Base-by-base conservation (phyloP, 768 basidiomycete species). In the Thelephora ganbajun region DNA sequence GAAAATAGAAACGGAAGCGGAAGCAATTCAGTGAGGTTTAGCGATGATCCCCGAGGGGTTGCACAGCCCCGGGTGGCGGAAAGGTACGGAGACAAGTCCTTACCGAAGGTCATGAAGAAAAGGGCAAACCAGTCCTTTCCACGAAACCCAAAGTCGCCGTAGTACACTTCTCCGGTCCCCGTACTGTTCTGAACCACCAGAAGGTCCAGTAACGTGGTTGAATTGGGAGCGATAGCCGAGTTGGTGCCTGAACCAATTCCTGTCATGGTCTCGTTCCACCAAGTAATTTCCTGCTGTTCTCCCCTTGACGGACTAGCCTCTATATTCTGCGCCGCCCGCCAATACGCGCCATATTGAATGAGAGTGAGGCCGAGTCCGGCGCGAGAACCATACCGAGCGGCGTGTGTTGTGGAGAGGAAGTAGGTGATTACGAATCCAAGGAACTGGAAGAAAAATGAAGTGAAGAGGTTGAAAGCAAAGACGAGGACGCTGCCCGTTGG, bases 381-480 rank as follows among this genome's bases (percentile, higher is more conserved):
- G 39, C 90, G 83, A 13, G 89, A 90, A 44, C 96, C 96, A 59
- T 77, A 88, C 62, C 92, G 93, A 51, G 84, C 88, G 0, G 96
- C 90, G 59, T 98, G 93, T 1, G 91, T 83, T 11, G 80, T 81
- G 65, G 87, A 84, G 2, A 98, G 79, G 55, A 97, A 80, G 58
- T 91, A 96, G 1, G 93, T 96, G 66, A 99, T 74, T 50, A 85
- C 64, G 71, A 87, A 91, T 45, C 89, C 93, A 57, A 94, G 75
- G 62, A 97, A 93, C 66, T 97, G 92, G 82, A 99, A 98, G 67
- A 92, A 90, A 67, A 85, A 85, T 6, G 90, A 93, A 49, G 89
- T 80, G 67, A 92, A 75, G 48, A 83, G 61, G 63, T 88, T 90
- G 66, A 77, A 69, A 52, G 77, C 57, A 65, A 91, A 93, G n/a